These are phyloP conservation scores for Solanum megistacrolobum DNA, from an alignment of 257 asterid genomes.

Conservation along the genomic window DNA sequence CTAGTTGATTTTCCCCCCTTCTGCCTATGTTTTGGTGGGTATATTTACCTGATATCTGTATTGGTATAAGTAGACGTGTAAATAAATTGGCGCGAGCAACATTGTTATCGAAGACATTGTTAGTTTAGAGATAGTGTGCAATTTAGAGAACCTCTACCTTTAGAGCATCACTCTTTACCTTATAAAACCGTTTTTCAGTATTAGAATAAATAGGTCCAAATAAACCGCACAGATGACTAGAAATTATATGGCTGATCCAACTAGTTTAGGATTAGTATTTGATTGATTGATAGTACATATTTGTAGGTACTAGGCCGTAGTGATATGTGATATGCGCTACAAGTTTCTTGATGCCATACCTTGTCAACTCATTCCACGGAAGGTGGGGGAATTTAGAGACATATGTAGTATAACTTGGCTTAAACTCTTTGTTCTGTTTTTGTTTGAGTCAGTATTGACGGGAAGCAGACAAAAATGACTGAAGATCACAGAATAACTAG, in stretches of 20 bases:
- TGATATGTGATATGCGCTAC: background rate
- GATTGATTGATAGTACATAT: background rate
- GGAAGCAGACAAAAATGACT: constrained; percentile 81
- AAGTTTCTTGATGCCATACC: background rate
- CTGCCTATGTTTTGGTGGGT: background rate
- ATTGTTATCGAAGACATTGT: background rate
- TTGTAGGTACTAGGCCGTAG: background rate
- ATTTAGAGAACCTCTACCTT: background rate
- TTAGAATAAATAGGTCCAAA: background rate
- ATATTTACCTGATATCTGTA: background rate
- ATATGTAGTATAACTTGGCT: background rate
- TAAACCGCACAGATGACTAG: background rate
- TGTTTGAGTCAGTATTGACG: constrained; percentile 54
- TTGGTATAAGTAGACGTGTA: background rate
- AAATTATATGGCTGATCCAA: background rate
- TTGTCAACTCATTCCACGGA: background rate
- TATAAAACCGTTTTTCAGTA: background rate
- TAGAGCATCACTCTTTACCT: background rate
- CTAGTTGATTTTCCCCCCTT: background rate
- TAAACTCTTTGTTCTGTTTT: background rate
- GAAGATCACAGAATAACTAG: constrained; percentile 92
- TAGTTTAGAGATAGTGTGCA: background rate
- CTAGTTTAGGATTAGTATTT: background rate
- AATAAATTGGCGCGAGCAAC: background rate
- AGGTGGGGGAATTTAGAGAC: background rate